Base-by-base conservation (phyloP, 2,329 filamentous ascomycete genomes). In the Aureobasidium sp. region DNA sequence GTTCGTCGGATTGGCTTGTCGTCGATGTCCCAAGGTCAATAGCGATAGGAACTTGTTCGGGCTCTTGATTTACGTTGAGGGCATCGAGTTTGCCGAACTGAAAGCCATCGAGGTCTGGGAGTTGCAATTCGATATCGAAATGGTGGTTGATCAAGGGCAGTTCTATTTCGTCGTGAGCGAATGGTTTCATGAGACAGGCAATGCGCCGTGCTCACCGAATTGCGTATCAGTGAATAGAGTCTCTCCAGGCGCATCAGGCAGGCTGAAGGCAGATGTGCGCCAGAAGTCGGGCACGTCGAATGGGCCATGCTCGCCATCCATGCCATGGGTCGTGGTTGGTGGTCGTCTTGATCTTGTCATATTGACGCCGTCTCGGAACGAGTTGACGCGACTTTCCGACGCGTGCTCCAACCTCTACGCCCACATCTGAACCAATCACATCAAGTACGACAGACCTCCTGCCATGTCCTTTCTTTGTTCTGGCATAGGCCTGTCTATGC, bases 91-190 rank as follows among this genome's bases (percentile, higher is more conserved):
- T 69, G 1, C 73, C 75, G 55, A 75, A 77, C n/a, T 73, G 67
- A 61, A 77, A 77, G 1, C 68, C 66, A 2, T 76, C 74, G 10
- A 77, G 64, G 39, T 75, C 71, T 3, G 74, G 74, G 5, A 78
- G 67, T 17, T 67, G 71, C 3, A 64, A 37, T 29, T 62, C 61
- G n/a, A 55, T 5, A 34, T 63, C 59, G 20, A 67, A 50, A 17
- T 62, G 41, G 51, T 42, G 13, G 26, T 34, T n/a, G 26, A 60
- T 60, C 57, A 60, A 60, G 57, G 57, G 57, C 26, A 67, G 57
- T 42, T 55, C 56, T 47, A 55, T 37, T 62, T 47, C 1, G 2
- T 29, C n/a, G 15, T 44, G 41, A 39, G 39, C 29, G 34, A 37
- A 36, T 53, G 9, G 57, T 56, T 41, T 64, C 46, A 15, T 53